Conservation (phyloP, 192 early-diverging fungal genomes). For the Geranomyces michiganensis region DNA sequence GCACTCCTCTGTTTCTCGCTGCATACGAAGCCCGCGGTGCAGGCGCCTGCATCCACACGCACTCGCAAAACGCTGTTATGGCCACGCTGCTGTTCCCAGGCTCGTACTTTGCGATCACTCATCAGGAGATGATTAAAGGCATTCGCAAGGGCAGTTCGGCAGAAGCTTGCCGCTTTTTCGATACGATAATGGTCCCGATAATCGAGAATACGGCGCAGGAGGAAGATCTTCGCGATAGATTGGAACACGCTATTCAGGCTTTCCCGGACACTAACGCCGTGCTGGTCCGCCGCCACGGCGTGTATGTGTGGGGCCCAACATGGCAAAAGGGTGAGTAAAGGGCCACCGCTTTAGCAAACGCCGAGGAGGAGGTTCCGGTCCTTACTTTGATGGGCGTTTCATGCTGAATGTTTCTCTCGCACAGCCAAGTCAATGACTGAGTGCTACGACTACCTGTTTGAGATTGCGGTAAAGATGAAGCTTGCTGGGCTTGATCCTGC, state of each 20-base stretch:
- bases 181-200: constrained; percentile 87
- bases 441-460: constrained; percentile 98
- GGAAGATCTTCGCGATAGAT: constrained; percentile 83
- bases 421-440: constrained; percentile 94
- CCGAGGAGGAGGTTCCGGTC: background rate
- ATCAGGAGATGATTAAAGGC: constrained; percentile 99
- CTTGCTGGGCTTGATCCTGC: constrained; percentile 78
- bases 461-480: constrained; percentile 94
- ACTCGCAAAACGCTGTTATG: constrained; percentile 95
- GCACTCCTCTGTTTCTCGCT: constrained; percentile 94
- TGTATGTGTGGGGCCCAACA: constrained; percentile 95
- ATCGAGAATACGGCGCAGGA: constrained; percentile 96
- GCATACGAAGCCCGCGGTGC: constrained; percentile 83
- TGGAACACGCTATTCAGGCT: constrained; percentile 83
- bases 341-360: background rate
- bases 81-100: constrained; percentile 79
- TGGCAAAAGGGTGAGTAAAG: constrained; percentile 80
- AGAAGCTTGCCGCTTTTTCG: constrained; percentile 73
- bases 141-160: constrained; percentile 75
- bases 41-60: constrained; percentile 94
- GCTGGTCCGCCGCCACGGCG: constrained; percentile 91
- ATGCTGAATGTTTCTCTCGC: background rate
- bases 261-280: constrained; percentile 93
- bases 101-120: constrained; percentile 81
- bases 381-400: too few relatives aligned